phyloP scores from a whole-genome alignment of 2,329 filamentous ascomycete genomes.

The Aspergillus sp. region DNA sequence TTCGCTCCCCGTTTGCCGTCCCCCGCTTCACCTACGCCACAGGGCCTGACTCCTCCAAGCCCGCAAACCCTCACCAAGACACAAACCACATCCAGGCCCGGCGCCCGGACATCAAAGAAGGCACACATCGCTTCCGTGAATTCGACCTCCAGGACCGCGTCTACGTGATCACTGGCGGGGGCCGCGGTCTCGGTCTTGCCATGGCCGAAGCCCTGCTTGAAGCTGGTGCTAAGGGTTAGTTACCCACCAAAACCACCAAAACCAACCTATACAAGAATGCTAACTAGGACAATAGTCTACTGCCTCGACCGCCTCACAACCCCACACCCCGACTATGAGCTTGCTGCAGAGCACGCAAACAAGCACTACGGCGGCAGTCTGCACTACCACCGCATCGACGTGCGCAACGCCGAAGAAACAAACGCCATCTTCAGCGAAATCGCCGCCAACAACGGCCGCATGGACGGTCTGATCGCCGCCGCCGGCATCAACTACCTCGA shows the following conservation, averaged over 20 bases:
- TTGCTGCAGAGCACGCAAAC: slow-evolving; percentile 38
- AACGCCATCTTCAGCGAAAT: slow-evolving; percentile 38
- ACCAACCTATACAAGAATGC: too few relatives aligned
- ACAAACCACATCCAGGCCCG: slow-evolving; percentile 34
- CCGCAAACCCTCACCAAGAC: slow-evolving; percentile 13
- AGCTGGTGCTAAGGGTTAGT: slow-evolving; percentile 47
- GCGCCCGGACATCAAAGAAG: slow-evolving; percentile 23
- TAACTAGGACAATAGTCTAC: slow-evolving; percentile 39
- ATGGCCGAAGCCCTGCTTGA: slow-evolving; percentile 50
- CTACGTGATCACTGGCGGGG: slow-evolving; percentile 46
- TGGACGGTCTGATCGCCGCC: slow-evolving; percentile 45
- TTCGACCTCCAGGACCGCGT: slow-evolving; percentile 45
- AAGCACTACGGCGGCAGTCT: slow-evolving; percentile 41
- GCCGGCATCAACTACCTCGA: slow-evolving; percentile 46
- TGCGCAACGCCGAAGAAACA: slow-evolving; percentile 40
- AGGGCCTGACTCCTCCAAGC: slow-evolving; percentile 7
- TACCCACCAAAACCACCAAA: too few relatives aligned
- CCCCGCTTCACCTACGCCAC: slow-evolving; percentile 27
- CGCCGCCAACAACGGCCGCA: slow-evolving; percentile 33
- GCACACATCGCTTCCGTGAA: slow-evolving; percentile 38
- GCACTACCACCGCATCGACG: slow-evolving; percentile 50
- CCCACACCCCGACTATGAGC: slow-evolving; percentile 46
- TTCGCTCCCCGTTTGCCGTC: slow-evolving; percentile 7
- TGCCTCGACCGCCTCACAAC: slow-evolving; percentile 48
- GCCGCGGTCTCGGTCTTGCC: slow-evolving; percentile 44